Evolutionary conservation across 1,139 yeast genomes (phyloP).

Genomic region (Yamadazyma epiphylla): DNA sequence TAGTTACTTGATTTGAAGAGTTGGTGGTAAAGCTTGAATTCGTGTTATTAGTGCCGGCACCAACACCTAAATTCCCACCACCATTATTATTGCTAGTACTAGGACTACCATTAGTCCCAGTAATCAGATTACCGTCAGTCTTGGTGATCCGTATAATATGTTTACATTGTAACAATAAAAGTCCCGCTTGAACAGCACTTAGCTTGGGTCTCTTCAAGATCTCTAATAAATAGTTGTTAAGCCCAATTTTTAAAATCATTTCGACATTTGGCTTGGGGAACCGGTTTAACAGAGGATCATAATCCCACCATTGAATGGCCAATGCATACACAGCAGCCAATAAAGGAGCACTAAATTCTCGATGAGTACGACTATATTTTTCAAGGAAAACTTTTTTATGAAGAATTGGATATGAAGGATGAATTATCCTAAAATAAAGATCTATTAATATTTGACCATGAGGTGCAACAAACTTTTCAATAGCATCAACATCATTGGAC

Average conservation of each 20-base stretch:
- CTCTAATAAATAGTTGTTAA: slow-evolving; percentile 62
- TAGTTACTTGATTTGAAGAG: slow-evolving; percentile 6
- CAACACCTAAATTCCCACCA: slow-evolving; percentile 1
- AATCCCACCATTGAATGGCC: slow-evolving; percentile 84
- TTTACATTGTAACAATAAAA: slow-evolving; percentile 64
- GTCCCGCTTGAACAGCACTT: slow-evolving; percentile 79
- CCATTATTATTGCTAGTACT: slow-evolving; percentile 2
- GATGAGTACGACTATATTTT: slow-evolving; percentile 69
- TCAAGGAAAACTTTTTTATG: slow-evolving; percentile 76
- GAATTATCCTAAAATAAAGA: slow-evolving; percentile 69
- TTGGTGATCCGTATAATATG: slow-evolving; percentile 25
- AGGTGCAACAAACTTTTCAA: slow-evolving; percentile 71
- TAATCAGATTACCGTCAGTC: slow-evolving; percentile 3
- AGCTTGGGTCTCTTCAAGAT: slow-evolving; percentile 70
- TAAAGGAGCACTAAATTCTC: slow-evolving; percentile 75
- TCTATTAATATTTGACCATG: slow-evolving; percentile 72
- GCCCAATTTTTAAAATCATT: slow-evolving; percentile 40
- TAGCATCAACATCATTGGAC: slow-evolving; percentile 66
- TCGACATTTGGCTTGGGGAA: slow-evolving; percentile 66
- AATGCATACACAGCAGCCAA: slow-evolving; percentile 72
- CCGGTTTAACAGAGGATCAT: slow-evolving; percentile 62
- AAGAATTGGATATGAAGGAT: slow-evolving; percentile 73
- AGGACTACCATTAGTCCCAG: too few species aligned
- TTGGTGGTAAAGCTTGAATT: slow-evolving; percentile 4
- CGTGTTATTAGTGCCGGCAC: too few species aligned